Conservation (phyloP, 1,139 yeast genomes). For the Blastobotrys niveus region DNA sequence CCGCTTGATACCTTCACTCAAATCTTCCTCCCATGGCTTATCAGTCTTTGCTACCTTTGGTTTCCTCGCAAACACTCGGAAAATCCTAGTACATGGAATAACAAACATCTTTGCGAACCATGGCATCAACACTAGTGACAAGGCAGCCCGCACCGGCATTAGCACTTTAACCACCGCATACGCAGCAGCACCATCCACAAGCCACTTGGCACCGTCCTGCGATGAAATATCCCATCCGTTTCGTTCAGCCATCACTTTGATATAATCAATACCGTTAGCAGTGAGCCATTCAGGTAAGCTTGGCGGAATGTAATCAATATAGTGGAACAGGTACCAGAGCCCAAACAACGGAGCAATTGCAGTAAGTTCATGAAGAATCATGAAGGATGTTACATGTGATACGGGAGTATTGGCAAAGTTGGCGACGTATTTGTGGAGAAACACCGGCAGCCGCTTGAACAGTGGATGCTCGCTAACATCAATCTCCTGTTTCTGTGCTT, state of each 20-base stretch:
- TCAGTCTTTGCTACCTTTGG: constrained; percentile 3
- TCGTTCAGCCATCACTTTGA: constrained; percentile 43
- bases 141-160: constrained; percentile 54
- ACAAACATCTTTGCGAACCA: constrained; percentile 57
- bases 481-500: constrained; percentile 1
- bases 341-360: constrained; percentile 76
- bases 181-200: constrained; percentile 84
- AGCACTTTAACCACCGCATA: constrained; percentile 63
- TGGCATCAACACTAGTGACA: constrained; percentile 60
- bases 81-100: constrained; percentile 45
- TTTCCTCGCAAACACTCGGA: constrained; percentile 21
- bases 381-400: constrained; percentile 65
- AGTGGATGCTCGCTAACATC: constrained; percentile 15
- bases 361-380: constrained; percentile 76
- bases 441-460: constrained; percentile 37
- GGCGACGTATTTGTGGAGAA: constrained; percentile 46
- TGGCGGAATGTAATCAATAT: constrained; percentile 42
- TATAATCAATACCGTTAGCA: constrained; percentile 54
- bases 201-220: constrained; percentile 50
- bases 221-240: constrained; percentile 35
- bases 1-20: constrained; percentile 1
- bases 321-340: constrained; percentile 69
- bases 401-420: constrained; percentile 56
- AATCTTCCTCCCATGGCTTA: constrained; percentile 13
- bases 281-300: constrained; percentile 66